Conservation (phyloP, 2,329 filamentous ascomycete species). For the Diaporthe humulicola region DNA sequence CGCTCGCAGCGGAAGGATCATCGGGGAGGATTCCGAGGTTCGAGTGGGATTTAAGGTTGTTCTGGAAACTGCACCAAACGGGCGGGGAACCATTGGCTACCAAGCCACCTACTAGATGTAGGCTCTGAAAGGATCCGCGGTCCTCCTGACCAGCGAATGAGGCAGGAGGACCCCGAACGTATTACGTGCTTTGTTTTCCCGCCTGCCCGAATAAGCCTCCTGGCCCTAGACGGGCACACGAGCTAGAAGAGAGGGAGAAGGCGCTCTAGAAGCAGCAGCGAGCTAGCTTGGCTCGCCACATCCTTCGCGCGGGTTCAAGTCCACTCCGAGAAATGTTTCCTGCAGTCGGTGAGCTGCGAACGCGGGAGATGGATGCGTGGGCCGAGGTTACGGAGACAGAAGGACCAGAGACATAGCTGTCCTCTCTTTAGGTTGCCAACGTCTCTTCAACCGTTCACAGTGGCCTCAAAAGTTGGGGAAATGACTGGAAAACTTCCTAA, state of each 20-base stretch:
- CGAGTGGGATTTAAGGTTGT: constrained; percentile 15
- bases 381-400: background rate
- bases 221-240: no score
- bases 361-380: background rate
- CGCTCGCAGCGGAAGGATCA: background rate
- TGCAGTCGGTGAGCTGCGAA: background rate
- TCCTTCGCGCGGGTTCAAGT: background rate
- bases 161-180: background rate
- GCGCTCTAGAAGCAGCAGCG: constrained; percentile 3
- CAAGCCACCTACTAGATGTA: no score
- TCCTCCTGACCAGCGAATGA: background rate
- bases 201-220: constrained; percentile 3
- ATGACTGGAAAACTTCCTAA: background rate
- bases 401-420: background rate
- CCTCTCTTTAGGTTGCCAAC: background rate
- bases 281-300: background rate
- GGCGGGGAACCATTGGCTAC: background rate
- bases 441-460: background rate
- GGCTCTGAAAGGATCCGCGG: constrained; percentile 1
- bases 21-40: background rate
- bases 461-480: background rate
- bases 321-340: background rate
- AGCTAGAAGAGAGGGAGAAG: constrained; percentile 15
- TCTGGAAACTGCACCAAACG: no score
- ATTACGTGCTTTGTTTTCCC: background rate